Percentiles rank a stretch among this genome's conserved stretches.
phyloP scores from a whole-genome alignment of 2,329 filamentous ascomycete genomes.

The Herpomyces periplanetae region DNA sequence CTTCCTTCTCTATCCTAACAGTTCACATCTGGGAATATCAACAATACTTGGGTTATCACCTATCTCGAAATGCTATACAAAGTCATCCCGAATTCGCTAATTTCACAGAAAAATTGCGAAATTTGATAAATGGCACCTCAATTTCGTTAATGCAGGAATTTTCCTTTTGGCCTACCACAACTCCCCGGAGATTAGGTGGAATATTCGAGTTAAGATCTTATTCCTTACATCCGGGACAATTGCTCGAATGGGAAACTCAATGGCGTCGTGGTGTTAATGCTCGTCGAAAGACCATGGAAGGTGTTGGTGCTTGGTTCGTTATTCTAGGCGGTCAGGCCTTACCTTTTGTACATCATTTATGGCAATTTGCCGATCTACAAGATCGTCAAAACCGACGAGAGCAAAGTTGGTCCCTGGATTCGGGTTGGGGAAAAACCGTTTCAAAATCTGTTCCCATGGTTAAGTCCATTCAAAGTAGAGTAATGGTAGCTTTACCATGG shows the following conservation, averaged over 20 bases:
- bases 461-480: slow-evolving; percentile 73
- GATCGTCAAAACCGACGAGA: slow-evolving; percentile 63
- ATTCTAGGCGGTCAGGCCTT: neutral
- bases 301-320: slow-evolving; percentile 89
- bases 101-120: slow-evolving; percentile 50
- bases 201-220: slow-evolving; percentile 89
- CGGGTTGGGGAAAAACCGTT: slow-evolving; percentile 88
- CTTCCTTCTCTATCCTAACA: slow-evolving; percentile 8
- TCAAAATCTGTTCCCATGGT: slow-evolving; percentile 96
- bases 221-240: slow-evolving; percentile 69
- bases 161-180: slow-evolving; percentile 89
- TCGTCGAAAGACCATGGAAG: slow-evolving; percentile 84
- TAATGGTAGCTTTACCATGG: slow-evolving; percentile 83
- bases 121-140: slow-evolving; percentile 44
- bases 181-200: slow-evolving; percentile 56
- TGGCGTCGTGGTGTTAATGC: slow-evolving; percentile 76
- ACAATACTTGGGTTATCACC: slow-evolving; percentile 77
- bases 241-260: slow-evolving; percentile 94
- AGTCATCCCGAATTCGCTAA: slow-evolving; percentile 41
- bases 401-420: slow-evolving; percentile 70
- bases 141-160: slow-evolving; percentile 96
- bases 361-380: slow-evolving; percentile 91
- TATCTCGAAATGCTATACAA: slow-evolving; percentile 49
- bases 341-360: slow-evolving; percentile 68
- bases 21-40: slow-evolving; percentile 99